phyloP scores from a whole-genome alignment of 139 green algal genomes.

The Coelastrella sp. region DNA sequence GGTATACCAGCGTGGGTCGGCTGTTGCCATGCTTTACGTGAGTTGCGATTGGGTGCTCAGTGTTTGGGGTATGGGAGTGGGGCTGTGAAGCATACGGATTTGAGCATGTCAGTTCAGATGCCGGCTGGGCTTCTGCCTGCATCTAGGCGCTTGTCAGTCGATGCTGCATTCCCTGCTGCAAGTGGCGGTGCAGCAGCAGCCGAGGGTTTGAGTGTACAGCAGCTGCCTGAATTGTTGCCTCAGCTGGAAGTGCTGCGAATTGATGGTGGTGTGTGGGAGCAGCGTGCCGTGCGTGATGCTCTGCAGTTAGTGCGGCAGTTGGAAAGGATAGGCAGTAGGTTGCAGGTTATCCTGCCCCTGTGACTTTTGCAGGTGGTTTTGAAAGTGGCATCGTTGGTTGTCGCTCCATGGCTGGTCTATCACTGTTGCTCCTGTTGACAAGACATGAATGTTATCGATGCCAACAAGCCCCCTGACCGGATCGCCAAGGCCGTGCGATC shows the following conservation, averaged over 20 bases:
- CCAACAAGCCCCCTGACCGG: too few relatives aligned
- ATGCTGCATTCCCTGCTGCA: too few relatives aligned
- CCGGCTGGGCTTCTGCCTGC: background rate
- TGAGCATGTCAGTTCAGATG: constrained; percentile 8
- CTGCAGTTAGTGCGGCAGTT: constrained; percentile 29
- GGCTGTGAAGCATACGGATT: background rate
- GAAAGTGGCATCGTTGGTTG: too few relatives aligned
- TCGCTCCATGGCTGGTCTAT: too few relatives aligned
- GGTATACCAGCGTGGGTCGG: constrained; percentile 32
- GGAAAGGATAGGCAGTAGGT: constrained; percentile 13
- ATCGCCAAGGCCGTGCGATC: too few relatives aligned
- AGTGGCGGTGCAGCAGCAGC: background rate
- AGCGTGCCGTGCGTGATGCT: constrained; percentile 12
- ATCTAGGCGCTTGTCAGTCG: too few relatives aligned
- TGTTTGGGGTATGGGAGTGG: background rate
- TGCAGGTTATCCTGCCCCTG: constrained; percentile 23
- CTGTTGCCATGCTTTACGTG: background rate
- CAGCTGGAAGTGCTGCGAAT: constrained; percentile 30
- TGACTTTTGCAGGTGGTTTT: too few relatives aligned
- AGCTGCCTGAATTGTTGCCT: constrained; percentile 40
- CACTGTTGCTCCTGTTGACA: too few relatives aligned
- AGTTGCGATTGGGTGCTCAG: constrained; percentile 7
- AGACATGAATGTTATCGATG: too few relatives aligned
- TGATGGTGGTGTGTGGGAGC: constrained; percentile 43
- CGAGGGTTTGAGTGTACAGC: constrained; percentile 4